Percentiles rank a stretch among this genome's conserved stretches.
phyloP scores from a whole-genome alignment of 768 basidiomycete species.

The Pleurotus cornucopiae region DNA sequence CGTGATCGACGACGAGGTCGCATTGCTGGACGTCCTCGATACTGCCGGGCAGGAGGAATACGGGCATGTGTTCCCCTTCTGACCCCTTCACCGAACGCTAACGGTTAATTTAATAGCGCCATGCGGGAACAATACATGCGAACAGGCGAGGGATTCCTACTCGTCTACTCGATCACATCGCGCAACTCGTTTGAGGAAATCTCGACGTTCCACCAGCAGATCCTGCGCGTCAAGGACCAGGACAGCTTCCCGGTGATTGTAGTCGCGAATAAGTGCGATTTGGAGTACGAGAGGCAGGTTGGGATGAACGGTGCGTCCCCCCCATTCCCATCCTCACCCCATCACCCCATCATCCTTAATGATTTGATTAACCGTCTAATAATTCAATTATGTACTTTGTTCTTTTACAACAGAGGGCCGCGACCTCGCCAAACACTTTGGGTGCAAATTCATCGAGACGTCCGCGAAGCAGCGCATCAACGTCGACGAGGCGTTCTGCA shows the following conservation, averaged over 20 bases:
- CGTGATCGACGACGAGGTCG: constrained; percentile 98
- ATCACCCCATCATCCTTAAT: neutral
- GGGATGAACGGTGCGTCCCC: constrained; percentile 76
- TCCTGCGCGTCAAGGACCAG: constrained; percentile 94
- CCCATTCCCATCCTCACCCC: neutral
- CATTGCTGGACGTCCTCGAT: constrained; percentile 92
- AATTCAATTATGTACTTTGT: neutral
- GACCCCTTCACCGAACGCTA: constrained; percentile 9
- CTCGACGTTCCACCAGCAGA: constrained; percentile 92
- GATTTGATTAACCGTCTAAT: neutral
- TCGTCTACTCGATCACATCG: constrained; percentile 98
- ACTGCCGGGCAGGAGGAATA: constrained; percentile 99
- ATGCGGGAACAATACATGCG: constrained; percentile 99
- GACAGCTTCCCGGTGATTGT: constrained; percentile 94
- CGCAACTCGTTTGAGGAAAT: constrained; percentile 98
- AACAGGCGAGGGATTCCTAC: constrained; percentile 94
- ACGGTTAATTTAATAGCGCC: constrained; percentile 47
- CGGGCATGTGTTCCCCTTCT: constrained; percentile 51
- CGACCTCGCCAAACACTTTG: constrained; percentile 91
- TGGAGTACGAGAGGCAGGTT: constrained; percentile 95
- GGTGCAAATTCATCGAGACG: constrained; percentile 93
- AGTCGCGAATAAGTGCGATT: constrained; percentile 97
- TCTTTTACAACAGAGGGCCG: constrained; percentile 72
- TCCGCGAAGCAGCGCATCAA: constrained; percentile 96
- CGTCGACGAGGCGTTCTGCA: constrained; percentile 92